These are phyloP conservation scores for Themeda triandra DNA, from an alignment of 176 grass and related monocot species.

Conservation along the genomic window DNA sequence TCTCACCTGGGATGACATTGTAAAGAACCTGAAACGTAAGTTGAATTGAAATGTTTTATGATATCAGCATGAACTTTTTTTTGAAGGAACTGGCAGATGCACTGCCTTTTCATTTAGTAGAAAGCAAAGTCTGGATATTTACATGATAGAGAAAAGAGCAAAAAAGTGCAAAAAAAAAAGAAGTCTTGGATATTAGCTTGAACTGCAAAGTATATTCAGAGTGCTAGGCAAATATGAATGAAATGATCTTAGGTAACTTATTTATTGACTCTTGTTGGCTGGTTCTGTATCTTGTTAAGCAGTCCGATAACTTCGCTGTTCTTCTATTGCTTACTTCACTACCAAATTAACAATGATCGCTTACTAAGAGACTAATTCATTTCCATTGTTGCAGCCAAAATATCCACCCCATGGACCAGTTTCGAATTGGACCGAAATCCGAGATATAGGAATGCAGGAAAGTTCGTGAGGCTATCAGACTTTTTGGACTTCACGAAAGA, in stretches of 20 bases:
- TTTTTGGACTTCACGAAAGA: constrained; percentile 75
- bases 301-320: neutral
- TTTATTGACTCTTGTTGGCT: neutral
- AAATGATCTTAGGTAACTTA: neutral
- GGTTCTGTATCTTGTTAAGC: constrained; percentile 6
- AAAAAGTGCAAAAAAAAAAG: no score
- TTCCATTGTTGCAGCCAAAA: constrained; percentile 47
- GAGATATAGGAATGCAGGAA: constrained; percentile 63
- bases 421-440: constrained; percentile 69
- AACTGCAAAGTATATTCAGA: neutral
- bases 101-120: no score
- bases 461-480: constrained; percentile 78
- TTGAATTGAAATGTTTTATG: constrained; percentile 31
- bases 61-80: neutral
- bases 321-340: neutral
- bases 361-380: constrained; percentile 24
- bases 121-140: no score
- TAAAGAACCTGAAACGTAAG: constrained; percentile 68
- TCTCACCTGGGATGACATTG: constrained; percentile 87
- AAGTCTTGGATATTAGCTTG: neutral
- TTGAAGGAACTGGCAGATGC: no score
- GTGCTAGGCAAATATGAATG: neutral
- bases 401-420: constrained; percentile 41
- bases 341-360: neutral
- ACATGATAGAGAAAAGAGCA: no score